Evolutionary conservation across 306 rosid genomes (phyloP).

Genomic region (Hylodesmum podocarpum): DNA sequence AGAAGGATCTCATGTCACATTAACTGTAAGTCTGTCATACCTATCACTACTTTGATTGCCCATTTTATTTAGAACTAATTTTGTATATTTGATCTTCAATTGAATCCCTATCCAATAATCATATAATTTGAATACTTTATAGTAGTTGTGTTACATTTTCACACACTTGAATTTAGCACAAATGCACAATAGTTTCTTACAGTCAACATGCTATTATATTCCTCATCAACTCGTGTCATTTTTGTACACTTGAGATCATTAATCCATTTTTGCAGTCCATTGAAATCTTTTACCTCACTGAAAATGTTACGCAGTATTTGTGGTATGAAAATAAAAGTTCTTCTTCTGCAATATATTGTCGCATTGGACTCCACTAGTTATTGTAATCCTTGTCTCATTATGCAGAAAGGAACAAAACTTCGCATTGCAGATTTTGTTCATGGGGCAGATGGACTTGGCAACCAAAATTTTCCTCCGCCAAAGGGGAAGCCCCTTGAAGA

Average conservation of each 20-base stretch:
- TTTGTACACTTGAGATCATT: neutral
- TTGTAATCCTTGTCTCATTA: constrained; percentile 9
- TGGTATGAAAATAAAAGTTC: neutral
- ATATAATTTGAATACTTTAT: neutral
- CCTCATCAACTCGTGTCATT: neutral
- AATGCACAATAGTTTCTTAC: neutral
- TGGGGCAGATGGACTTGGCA: constrained; percentile 92
- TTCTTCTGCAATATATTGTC: neutral
- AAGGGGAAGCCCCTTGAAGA: constrained; percentile 70
- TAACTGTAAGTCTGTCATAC: constrained; percentile 54
- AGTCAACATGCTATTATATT: neutral
- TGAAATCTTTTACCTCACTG: neutral
- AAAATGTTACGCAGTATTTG: neutral
- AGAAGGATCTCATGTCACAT: constrained; percentile 90
- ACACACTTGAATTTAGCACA: neutral
- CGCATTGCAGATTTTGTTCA: constrained; percentile 91
- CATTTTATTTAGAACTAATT: neutral
- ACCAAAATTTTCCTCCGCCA: constrained; percentile 91
- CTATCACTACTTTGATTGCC: neutral
- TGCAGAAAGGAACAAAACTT: constrained; percentile 73
- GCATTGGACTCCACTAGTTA: neutral
- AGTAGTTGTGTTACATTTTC: neutral
- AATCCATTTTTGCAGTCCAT: neutral
- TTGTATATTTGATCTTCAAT: neutral
- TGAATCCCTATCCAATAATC: neutral